Base-by-base conservation (phyloP, 2,329 filamentous ascomycete genomes). In the Fusarium udum region DNA sequence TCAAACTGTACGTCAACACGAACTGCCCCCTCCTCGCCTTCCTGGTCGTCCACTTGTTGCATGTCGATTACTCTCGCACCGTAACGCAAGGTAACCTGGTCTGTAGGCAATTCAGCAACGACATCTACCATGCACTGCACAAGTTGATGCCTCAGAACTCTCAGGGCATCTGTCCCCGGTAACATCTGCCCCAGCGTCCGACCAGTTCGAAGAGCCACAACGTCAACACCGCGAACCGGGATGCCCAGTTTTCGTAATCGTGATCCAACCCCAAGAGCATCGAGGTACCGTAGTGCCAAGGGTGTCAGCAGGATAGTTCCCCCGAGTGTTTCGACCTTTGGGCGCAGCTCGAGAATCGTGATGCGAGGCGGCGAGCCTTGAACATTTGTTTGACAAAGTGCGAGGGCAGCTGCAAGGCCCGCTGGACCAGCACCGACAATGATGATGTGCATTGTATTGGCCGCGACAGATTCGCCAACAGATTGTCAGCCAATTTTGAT, bases 401-500 rank as follows among this genome's bases (percentile, higher is more conserved):
- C 26, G 22, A 49, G 28, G 22, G 28, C 22, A 0, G 28, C 46
- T 4, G 46, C 46, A 10, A 49, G 46, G 4, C 46, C 46, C 0
- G 31, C 48, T 11, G 28, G 48, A 11, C 48, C 49, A 2, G 16
- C 32, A 0, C 49, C 49, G 0, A 52, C 4, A 2, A 52, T 26
- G n/a, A 36, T 11, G 3, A 52, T 52, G 5, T 26, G 49, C 22
- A 52, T 36, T 14, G 2, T 24, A 0, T 51, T 0, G 1, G 16
- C 31, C 4, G 5, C 4, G 1, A 4, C 3, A 20, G 2, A 24
- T 18, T 0, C 3, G 3, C 10, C 0, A 1, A 9, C 11, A 36
- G n/a, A 4, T 0, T 14, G 0, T 5, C 8, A 15, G 12, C 26
- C 5, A 20, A 0, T 13, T 20, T 14, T 0, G 0, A 3, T 18